Evolutionary conservation across 148 eudicot species (phyloP), one percentile per base, ranked within the genome.

Genomic region (Beta vulgaris): DNA sequence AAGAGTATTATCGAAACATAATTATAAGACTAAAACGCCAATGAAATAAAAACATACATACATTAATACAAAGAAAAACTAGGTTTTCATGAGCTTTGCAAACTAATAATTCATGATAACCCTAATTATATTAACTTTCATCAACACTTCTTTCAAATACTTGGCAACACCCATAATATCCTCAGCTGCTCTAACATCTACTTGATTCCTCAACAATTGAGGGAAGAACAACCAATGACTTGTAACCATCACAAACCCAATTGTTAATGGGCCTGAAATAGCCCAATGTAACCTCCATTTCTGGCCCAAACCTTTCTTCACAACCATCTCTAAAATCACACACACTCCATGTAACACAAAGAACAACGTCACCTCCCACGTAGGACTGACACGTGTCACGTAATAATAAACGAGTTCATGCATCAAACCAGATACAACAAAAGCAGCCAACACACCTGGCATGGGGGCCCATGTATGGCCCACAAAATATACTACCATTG

Each of bases 321-420:
- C 63, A 0, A 55, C 67, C 19, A 78, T 36, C 87, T 91, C 98
- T 69, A 79, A 67, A 70, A 64, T 72, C 68, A 91, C 85, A 68
- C 88, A 84, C 5, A 73, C 55, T 0, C 97, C 97, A 9, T 93
- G 92, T 0, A 93, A 18, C 80, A 91, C 88, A 40, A 91, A 93
- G 65, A 89, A 93, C 68, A 74, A 76, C 16, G 92, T 89, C 75
- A 86, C 86, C 72, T 93, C 97, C 94, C 97, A 89, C 77, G 93
- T 80, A 57, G 93, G 92, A 3, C 66, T n/a, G 54, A 26, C 87
- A 16, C 84, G 92, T 31, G 73, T 80, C 32, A 80, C 53, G 43
- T 87, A 78, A 58, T 84, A 93, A 55, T 85, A 87, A 0, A 88
- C 29, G 6, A 93, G 79, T 87, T 93, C 98, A 57, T 93, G 98